These are phyloP conservation scores for Thalia dealbata DNA, from an alignment of 176 grass and related monocot genomes.

Conservation along the genomic window DNA sequence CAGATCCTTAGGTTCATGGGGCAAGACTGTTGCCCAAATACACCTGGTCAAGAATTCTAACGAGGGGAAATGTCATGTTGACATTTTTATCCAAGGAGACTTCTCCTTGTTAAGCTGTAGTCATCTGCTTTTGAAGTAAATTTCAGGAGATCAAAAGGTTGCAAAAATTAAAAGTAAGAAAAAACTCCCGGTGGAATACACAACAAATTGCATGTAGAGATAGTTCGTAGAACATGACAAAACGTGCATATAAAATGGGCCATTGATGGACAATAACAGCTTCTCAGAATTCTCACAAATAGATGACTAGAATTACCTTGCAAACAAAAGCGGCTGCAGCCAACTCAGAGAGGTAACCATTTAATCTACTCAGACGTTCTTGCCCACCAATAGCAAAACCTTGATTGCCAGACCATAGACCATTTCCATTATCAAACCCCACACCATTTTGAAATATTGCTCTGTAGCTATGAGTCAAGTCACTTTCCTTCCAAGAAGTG, in stretches of 20 bases:
- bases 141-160: background rate
- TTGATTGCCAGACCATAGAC: slow-evolving; percentile 33
- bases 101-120: background rate
- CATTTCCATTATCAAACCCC: slow-evolving; percentile 53
- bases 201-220: background rate
- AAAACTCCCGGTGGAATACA: background rate
- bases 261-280: background rate
- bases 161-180: background rate
- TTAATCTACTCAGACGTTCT: slow-evolving; percentile 37
- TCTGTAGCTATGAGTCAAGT: slow-evolving; percentile 17
- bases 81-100: background rate
- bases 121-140: background rate
- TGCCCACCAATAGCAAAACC: slow-evolving; percentile 48
- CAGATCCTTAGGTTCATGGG: background rate
- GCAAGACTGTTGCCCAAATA: background rate
- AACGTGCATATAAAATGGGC: background rate
- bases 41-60: background rate
- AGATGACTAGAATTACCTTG: slow-evolving; percentile 23
- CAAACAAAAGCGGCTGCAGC: slow-evolving; percentile 52
- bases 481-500: background rate
- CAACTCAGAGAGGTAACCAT: slow-evolving; percentile 39
- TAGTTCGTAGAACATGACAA: background rate
- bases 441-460: slow-evolving; percentile 45
- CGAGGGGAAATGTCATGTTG: background rate
- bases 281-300: background rate